Evolutionary conservation across 1,284 basidiomycete genomes (phyloP), one percentile per base, ranked within the genome.

Genomic region (Leccinum solheimii): DNA sequence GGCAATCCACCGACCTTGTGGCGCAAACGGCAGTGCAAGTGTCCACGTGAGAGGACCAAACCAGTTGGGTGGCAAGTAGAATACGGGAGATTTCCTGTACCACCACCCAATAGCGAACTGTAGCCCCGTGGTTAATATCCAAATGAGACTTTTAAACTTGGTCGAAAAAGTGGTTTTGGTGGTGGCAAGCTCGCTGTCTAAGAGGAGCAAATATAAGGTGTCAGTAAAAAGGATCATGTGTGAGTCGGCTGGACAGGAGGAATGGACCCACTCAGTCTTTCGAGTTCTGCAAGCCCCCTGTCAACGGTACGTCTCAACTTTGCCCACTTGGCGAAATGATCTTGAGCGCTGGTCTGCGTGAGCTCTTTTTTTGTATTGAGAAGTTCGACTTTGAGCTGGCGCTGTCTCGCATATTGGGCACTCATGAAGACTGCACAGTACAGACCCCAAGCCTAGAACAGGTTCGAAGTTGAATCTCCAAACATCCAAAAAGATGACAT

Each of bases 251-350:
- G 61, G 59, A 60, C 56, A 53, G 38, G n/a, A 48, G 51, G 16
- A 36, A 61, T 7, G 21, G 27, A 87, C 92, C 77, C 76, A 95
- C 93, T 98, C 66, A 92, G 82, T 75, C 89, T 91, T 79, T 99
- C 97, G n/a, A 99, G 81, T 56, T 98, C 94, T 32, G 86, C 85
- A n/a, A 97, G 76, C 5, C 91, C 91, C 77, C 97, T 98, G 79
- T 99, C 97, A 36, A 98, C 87, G 67, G 86, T 92, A 65, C 97
- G 79, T 69, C 92, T 81, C 69, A 99, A 78, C 79, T 95, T 97
- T 51, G 97, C 97, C 97, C 97, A 99, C 78, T 95, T 98, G 16
- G 96, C 93, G 75, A 99, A 99, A 74, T 99, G 92, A 73, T 98
- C 97, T 75, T 99, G 97, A 13, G 94, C 92, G 69, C 92, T 95